Base-by-base conservation (phyloP, 2,329 filamentous ascomycete genomes). In the Trichoderma sp. region DNA sequence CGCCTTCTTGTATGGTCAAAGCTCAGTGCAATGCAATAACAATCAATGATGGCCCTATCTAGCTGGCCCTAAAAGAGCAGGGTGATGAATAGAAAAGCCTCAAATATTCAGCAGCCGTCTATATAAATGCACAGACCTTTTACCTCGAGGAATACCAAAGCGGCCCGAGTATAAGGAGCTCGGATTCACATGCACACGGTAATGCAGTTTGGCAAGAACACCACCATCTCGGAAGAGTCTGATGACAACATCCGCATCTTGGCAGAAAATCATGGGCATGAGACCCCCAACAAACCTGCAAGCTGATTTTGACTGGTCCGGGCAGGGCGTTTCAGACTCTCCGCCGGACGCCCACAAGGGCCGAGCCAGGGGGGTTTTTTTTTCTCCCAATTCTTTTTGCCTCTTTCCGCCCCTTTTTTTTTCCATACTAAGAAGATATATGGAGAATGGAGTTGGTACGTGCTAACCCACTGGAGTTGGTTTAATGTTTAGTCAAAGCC, bases 281-380 rank as follows among this genome's bases (percentile, higher is more conserved):
- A 27, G 19, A 10, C 58, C 58, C 58, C 58, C 58, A 61, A 61
- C 58, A 61, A 61, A 56, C 50, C 32, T 27, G 42, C 58, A 12
- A 61, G 37, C 42, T n/a, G 19, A 15, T 35, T 13, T 13, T 61
- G 42, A 61, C 52, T 61, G 58, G 58, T n/a, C 58, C 45, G 58
- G 42, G 29, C 29, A 61, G 58, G 58, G 58, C 10, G 58, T 61
- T 61, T 61, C 42, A 61, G 42, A 61, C 58, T 45, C 58, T 19
- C 58, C 58, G 58, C 27, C 42, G 42, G 58, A 34, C 57, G n/a
- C 58, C 12, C 42, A 35, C 29, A 50, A 19, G 32, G 32, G 42
- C 58, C 57, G 57, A 61, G 42, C 29, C 27, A 3, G 12, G 27
- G 37, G 25, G 27, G 6, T 4, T 29, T 61, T 34, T 35, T 42